Conservation (phyloP, 2,329 filamentous ascomycete species). For the Pseudogymnoascus sp. region DNA sequence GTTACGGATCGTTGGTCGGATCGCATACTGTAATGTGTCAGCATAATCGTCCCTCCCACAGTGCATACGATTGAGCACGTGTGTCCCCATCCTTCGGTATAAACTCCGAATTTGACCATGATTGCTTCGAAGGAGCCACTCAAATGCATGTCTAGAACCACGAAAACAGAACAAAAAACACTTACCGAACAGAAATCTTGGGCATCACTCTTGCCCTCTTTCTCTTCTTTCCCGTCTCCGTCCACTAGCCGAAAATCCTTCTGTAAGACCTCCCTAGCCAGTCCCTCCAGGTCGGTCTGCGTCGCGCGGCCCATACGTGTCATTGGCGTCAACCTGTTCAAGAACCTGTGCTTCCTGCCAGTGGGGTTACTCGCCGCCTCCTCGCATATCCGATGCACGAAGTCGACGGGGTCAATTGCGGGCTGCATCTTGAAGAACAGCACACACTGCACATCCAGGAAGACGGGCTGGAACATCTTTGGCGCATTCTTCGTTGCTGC, state of each 20-base stretch:
- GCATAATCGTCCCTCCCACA: background rate
- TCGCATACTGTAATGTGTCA: slow-evolving; percentile 59
- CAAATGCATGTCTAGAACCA: background rate
- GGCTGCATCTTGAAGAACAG: slow-evolving; percentile 52
- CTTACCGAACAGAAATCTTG: slow-evolving; percentile 16
- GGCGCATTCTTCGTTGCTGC: slow-evolving; percentile 37
- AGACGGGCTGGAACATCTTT: slow-evolving; percentile 46
- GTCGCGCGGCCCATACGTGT: slow-evolving; percentile 56
- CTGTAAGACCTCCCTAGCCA: slow-evolving; percentile 55
- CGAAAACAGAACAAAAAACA: background rate
- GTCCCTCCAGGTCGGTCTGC: slow-evolving; percentile 58
- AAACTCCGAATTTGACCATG: background rate
- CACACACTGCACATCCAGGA: slow-evolving; percentile 53
- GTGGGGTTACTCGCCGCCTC: slow-evolving; percentile 41
- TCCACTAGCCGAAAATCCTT: slow-evolving; percentile 50
- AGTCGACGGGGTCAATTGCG: slow-evolving; percentile 48
- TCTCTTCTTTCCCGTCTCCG: slow-evolving; percentile 18
- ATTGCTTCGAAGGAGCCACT: background rate
- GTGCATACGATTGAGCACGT: background rate
- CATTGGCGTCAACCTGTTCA: slow-evolving; percentile 54
- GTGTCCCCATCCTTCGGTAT: background rate
- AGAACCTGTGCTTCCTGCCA: slow-evolving; percentile 45
- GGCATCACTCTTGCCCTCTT: slow-evolving; percentile 15
- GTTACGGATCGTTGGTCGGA: slow-evolving; percentile 69
- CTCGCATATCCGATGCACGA: slow-evolving; percentile 48